phyloP scores from a whole-genome alignment of 495 filamentous ascomycete species.

The Sordaria brevicollis region DNA sequence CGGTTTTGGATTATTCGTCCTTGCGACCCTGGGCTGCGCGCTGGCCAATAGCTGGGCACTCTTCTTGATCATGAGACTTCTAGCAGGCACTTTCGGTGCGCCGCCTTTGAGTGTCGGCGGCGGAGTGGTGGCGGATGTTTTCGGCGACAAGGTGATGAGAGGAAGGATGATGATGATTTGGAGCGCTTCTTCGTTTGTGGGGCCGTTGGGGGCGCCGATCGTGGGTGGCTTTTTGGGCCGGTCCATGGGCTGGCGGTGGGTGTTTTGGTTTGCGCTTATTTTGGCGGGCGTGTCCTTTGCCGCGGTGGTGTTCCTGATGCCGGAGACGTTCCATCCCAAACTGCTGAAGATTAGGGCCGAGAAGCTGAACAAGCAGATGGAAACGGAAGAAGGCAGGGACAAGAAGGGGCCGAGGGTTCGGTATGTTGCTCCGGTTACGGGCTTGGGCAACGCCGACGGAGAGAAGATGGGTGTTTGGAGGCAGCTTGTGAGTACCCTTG shows the following conservation, averaged over 20 bases:
- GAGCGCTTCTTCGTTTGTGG: constrained; percentile 18
- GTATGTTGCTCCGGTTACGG: constrained; percentile 8
- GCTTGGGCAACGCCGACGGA: constrained; percentile 3
- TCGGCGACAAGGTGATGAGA: constrained; percentile 9
- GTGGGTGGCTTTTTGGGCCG: constrained; percentile 28
- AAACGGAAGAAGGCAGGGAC: not conserved
- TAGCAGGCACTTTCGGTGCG: constrained; percentile 56
- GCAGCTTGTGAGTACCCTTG: constrained; percentile 10
- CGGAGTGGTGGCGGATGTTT: constrained; percentile 76
- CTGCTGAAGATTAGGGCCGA: constrained; percentile 36
- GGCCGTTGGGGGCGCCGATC: constrained; percentile 40
- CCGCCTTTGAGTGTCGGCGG: constrained; percentile 75
- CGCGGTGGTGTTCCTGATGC: constrained; percentile 18
- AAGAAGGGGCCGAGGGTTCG: not conserved
- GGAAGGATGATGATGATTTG: constrained; percentile 23
- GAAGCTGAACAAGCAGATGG: constrained; percentile 32
- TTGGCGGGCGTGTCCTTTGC: constrained; percentile 27
- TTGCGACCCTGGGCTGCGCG: constrained; percentile 66
- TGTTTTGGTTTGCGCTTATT: constrained; percentile 44
- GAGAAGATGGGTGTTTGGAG: constrained; percentile 6
- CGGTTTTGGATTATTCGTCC: constrained; percentile 57
- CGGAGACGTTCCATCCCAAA: constrained; percentile 43
- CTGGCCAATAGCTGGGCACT: constrained; percentile 44
- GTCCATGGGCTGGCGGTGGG: constrained; percentile 37
- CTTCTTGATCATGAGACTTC: constrained; percentile 19